Evolutionary conservation across 169 alveolate species (phyloP).

Genomic region (Gregarina niphandrodes): DNA sequence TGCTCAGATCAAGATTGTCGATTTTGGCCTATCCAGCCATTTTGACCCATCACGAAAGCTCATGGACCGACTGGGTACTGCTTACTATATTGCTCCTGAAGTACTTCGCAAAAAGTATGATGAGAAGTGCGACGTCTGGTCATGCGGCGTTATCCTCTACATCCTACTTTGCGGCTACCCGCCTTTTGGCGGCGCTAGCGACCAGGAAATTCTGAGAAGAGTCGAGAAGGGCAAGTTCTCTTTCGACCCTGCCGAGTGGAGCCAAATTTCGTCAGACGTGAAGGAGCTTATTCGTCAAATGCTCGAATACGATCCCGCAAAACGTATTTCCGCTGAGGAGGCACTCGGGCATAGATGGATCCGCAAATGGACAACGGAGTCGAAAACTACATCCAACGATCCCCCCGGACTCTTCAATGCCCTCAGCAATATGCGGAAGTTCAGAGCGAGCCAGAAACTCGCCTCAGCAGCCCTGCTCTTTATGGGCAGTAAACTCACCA

Average conservation of each 20-base stretch:
- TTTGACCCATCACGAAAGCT: conserved; percentile 27
- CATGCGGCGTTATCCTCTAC: conserved; percentile 64
- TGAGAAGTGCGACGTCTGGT: conserved; percentile 75
- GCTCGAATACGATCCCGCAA: conserved; percentile 51
- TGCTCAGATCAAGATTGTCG: conserved; percentile 46
- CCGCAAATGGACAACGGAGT: conserved; percentile 25
- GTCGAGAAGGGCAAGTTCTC: conserved; percentile 34
- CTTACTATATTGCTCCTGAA: conserved; percentile 87
- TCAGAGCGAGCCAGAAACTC: conserved; percentile 39
- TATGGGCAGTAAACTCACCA: conserved; percentile 49
- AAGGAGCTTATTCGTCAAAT: conserved; percentile 57
- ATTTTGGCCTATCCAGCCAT: conserved; percentile 52
- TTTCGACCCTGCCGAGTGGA: conserved; percentile 48
- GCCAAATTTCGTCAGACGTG: conserved; percentile 57
- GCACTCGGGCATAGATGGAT: conserved; percentile 70
- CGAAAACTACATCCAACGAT: conserved; percentile 28
- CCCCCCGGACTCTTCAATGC: conserved; percentile 40
- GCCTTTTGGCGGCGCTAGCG: conserved; percentile 45
- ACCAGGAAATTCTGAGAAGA: conserved; percentile 33
- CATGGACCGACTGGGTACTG: conserved; percentile 61
- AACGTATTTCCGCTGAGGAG: conserved; percentile 59
- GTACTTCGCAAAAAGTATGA: conserved; percentile 65
- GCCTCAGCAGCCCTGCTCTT: conserved; percentile 57
- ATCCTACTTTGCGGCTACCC: conserved; percentile 50
- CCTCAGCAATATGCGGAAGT: conserved; percentile 44